Conservation (phyloP, 352 stramenopile genomes). For the Phytopythium mirpurense region DNA sequence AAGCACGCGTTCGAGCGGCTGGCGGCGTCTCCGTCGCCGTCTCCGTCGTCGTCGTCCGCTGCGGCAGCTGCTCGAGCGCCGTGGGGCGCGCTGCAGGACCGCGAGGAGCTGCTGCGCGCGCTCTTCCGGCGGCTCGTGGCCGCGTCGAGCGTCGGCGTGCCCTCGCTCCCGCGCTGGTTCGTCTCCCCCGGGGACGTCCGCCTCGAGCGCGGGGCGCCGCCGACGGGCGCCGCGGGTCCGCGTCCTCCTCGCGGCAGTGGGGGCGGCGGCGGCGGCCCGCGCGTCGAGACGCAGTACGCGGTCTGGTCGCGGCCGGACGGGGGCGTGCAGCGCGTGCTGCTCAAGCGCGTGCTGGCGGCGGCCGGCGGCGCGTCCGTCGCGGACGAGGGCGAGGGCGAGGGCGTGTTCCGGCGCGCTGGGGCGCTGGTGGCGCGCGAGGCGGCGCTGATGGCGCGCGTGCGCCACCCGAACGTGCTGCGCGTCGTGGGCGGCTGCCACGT, state of each 20-base stretch:
- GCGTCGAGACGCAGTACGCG: constrained; percentile 24
- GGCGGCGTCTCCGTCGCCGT: no score
- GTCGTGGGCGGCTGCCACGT: constrained; percentile 51
- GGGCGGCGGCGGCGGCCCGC: constrained; percentile 12
- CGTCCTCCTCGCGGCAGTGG: no score
- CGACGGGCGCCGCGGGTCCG: no score
- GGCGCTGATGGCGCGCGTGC: constrained; percentile 29
- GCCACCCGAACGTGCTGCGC: constrained; percentile 49
- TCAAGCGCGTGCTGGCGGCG: constrained; percentile 60
- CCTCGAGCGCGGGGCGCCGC: constrained; percentile 11
- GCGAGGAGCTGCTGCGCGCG: constrained; percentile 36
- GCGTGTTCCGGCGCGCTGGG: background rate
- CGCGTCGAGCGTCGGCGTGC: constrained; percentile 38
- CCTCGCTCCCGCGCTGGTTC: constrained; percentile 41
- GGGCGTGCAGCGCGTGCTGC: constrained; percentile 21
- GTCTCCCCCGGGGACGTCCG: constrained; percentile 38
- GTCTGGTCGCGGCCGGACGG: constrained; percentile 25
- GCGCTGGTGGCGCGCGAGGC: constrained; percentile 34
- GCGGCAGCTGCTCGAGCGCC: no score
- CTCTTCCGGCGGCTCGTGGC: constrained; percentile 43
- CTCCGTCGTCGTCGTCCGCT: no score
- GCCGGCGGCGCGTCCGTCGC: background rate
- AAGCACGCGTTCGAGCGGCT: constrained; percentile 43
- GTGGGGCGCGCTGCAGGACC: constrained; percentile 16
- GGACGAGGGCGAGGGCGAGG: background rate